phyloP scores from a whole-genome alignment of 345 rosid species.

The Camelina laxa region DNA sequence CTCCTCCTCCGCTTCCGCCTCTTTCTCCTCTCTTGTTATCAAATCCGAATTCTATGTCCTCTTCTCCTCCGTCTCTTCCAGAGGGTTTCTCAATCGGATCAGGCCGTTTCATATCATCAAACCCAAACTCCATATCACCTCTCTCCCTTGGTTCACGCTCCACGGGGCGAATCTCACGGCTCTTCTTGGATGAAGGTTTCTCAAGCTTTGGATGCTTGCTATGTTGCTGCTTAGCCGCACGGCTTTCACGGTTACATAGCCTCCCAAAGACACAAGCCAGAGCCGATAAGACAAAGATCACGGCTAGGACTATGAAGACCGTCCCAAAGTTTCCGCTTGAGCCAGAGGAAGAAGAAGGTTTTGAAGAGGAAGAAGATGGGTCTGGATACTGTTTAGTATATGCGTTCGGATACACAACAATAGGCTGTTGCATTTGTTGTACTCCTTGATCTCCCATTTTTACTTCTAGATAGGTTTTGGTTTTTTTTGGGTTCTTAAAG shows the following conservation, averaged over 20 bases:
- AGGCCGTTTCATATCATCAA: constrained; percentile 42
- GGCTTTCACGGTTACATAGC: constrained; percentile 45
- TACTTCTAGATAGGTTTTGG: not conserved
- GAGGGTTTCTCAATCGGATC: constrained; percentile 18
- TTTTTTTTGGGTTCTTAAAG: constrained; percentile 26
- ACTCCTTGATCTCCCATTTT: constrained; percentile 47
- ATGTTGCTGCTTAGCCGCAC: constrained; percentile 29
- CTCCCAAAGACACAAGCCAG: constrained; percentile 55
- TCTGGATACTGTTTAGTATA: constrained; percentile 46
- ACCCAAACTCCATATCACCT: constrained; percentile 45
- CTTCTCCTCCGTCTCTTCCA: constrained; percentile 8
- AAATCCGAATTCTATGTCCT: constrained; percentile 43
- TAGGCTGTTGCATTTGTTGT: constrained; percentile 55
- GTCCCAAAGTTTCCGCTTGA: constrained; percentile 72
- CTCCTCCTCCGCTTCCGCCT: constrained; percentile 19
- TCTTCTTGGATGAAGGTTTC: constrained; percentile 37
- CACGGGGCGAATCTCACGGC: constrained; percentile 42
- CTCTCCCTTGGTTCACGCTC: constrained; percentile 49
- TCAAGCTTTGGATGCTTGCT: constrained; percentile 36
- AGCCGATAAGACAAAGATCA: constrained; percentile 50
- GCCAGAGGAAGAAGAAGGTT: constrained; percentile 45
- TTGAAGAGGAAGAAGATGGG: constrained; percentile 42
- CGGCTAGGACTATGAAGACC: constrained; percentile 57
- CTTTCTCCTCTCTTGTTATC: constrained; percentile 43
- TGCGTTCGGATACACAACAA: constrained; percentile 59